These are phyloP conservation scores for Iris pallida DNA, from an alignment of 116 monocot species.

Conservation along the genomic window DNA sequence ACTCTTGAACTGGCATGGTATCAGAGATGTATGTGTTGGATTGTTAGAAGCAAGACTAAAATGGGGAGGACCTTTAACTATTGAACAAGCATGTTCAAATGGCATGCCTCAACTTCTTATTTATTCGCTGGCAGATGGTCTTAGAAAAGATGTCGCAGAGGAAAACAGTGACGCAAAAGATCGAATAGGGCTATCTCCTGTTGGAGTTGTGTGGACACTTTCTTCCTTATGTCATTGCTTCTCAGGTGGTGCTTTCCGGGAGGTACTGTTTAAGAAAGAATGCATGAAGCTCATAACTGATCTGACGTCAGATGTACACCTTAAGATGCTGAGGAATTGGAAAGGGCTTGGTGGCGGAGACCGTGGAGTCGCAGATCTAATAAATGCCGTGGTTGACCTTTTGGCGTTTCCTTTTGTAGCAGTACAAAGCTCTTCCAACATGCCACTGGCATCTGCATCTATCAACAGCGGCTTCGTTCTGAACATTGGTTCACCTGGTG, in stretches of 20 bases:
- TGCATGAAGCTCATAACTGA: constrained; percentile 52
- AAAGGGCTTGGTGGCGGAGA: constrained; percentile 74
- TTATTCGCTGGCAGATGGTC: constrained; percentile 41
- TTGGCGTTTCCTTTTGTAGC: constrained; percentile 95
- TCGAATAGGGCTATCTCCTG: constrained; percentile 62
- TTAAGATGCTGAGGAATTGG: constrained; percentile 63
- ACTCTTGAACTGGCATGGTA: constrained; percentile 48
- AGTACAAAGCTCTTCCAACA: constrained; percentile 65
- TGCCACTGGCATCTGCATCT: constrained; percentile 77
- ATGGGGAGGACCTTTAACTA: constrained; percentile 77
- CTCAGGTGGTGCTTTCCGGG: constrained; percentile 58
- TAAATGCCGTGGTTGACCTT: constrained; percentile 78
- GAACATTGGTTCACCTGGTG: constrained; percentile 71
- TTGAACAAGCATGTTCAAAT: constrained; percentile 92
- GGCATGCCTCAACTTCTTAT: constrained; percentile 77
- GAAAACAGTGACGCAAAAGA: constrained; percentile 20
- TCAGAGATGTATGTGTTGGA: constrained; percentile 81
- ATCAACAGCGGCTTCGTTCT: constrained; percentile 85
- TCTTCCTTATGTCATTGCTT: constrained; percentile 68
- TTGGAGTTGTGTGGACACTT: constrained; percentile 66
- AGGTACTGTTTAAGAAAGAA: constrained; percentile 71
- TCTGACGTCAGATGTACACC: constrained; percentile 60
- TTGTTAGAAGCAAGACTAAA: constrained; percentile 67
- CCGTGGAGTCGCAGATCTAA: constrained; percentile 61
- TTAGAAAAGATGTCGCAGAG: constrained; percentile 30